Conservation (phyloP, 2,329 filamentous ascomycete genomes). For the Diaporthe sp. region DNA sequence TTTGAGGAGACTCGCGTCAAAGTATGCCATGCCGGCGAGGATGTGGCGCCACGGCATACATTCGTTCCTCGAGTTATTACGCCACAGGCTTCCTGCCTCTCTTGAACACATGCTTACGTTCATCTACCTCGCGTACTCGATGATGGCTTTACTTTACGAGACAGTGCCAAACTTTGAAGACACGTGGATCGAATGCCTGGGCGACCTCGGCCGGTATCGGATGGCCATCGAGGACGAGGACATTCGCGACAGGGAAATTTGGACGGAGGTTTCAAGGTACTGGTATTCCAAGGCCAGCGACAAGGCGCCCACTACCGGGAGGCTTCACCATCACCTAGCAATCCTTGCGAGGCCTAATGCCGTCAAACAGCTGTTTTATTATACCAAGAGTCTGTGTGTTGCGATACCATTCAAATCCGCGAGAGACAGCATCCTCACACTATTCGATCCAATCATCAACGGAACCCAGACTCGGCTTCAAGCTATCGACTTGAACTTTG, state of each 20-base stretch:
- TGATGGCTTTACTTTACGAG: slow-evolving; percentile 89
- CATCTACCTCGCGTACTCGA: slow-evolving; percentile 89
- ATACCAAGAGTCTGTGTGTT: slow-evolving; percentile 79
- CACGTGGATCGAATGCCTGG: slow-evolving; percentile 94
- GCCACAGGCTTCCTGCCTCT: slow-evolving; percentile 80
- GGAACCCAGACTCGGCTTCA: slow-evolving; percentile 48
- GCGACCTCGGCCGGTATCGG: slow-evolving; percentile 83
- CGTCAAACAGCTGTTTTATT: slow-evolving; percentile 80
- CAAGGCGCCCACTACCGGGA: slow-evolving; percentile 79
- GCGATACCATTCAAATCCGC: slow-evolving; percentile 77
- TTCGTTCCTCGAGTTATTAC: slow-evolving; percentile 82
- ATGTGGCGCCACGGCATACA: slow-evolving; percentile 98
- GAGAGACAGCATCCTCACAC: slow-evolving; percentile 59
- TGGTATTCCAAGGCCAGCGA: slow-evolving; percentile 92
- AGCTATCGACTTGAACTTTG: slow-evolving; percentile 71
- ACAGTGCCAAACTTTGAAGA: slow-evolving; percentile 86
- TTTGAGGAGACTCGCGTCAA: slow-evolving; percentile 77
- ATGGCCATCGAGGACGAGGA: slow-evolving; percentile 95
- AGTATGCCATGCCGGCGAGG: slow-evolving; percentile 91
- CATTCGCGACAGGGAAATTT: slow-evolving; percentile 80
- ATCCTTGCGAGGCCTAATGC: slow-evolving; percentile 80
- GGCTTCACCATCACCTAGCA: slow-evolving; percentile 90
- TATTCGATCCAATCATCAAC: slow-evolving; percentile 68
- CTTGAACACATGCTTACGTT: slow-evolving; percentile 93
- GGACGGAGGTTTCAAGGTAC: slow-evolving; percentile 83